Percentiles rank a stretch among this genome's conserved stretches.
phyloP scores from a whole-genome alignment of 1,139 yeast genomes.

The Taphrina confusa region DNA sequence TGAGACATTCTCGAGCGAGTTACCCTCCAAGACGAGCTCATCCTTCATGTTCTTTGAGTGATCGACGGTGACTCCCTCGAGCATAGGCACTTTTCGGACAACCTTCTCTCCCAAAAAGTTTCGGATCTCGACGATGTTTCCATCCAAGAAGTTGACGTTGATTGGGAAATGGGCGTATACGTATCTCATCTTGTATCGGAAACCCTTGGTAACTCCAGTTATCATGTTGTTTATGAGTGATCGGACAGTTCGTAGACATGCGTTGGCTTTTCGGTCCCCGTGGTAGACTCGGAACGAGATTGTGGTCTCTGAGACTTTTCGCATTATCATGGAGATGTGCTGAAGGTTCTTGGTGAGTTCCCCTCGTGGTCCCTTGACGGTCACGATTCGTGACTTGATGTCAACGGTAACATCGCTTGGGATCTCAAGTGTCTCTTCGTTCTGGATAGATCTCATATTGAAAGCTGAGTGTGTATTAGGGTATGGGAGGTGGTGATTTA shows the following conservation, averaged over 20 bases:
- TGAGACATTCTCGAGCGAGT: constrained; percentile 96
- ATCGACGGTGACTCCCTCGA: constrained; percentile 88
- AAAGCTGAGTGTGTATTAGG: neutral
- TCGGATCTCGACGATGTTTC: constrained; percentile 87
- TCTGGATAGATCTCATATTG: constrained; percentile 36
- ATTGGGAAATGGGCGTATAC: constrained; percentile 99
- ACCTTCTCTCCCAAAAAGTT: constrained; percentile 99
- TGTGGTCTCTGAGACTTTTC: constrained; percentile 67
- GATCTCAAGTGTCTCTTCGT: constrained; percentile 80
- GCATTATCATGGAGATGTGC: constrained; percentile 93
- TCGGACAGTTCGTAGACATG: constrained; percentile 98
- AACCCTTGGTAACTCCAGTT: constrained; percentile 94
- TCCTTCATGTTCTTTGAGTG: constrained; percentile 86
- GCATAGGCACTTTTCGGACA: constrained; percentile 80
- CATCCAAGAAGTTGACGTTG: constrained; percentile 88
- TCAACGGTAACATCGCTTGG: constrained; percentile 93
- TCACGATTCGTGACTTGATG: constrained; percentile 88
- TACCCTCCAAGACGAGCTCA: constrained; percentile 88
- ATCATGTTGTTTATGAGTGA: constrained; percentile 90
- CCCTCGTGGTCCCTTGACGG: constrained; percentile 99
- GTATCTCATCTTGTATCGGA: constrained; percentile 99
- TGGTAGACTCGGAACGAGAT: constrained; percentile 92
- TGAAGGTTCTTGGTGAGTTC: constrained; percentile 83
- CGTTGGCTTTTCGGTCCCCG: constrained; percentile 99
- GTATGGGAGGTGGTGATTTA: neutral